Evolutionary conservation across 495 filamentous ascomycete species (phyloP), one percentile per base, ranked within the genome.

Genomic region (Podospora conica): DNA sequence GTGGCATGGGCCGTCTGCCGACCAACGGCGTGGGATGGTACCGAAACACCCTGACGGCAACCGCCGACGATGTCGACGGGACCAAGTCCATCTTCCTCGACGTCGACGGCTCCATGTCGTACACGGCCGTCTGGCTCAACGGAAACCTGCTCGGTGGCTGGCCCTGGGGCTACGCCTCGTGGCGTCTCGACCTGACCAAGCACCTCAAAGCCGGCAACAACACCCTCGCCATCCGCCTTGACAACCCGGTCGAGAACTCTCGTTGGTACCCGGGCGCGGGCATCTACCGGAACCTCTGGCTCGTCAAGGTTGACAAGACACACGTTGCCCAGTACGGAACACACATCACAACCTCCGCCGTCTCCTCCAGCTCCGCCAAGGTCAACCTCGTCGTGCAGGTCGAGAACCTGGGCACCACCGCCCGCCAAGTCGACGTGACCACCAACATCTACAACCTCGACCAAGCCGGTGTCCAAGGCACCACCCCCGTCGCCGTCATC

Each of bases 1-100:
- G 81, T 10, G 78, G 80, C 11, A 87, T 83, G 78, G 88, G 85
- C 5, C 76, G 88, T 1, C 73, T 91, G 25, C 81, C 79, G n/a
- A 68, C 68, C 8, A 74, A 81, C 22, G 82, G 82, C 11, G 75
- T 82, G 15, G 80, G 80, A 9, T 84, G 80, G 80, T 84, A 83
- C 58, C 79, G 82, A n/a, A 74, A 74, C 25, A 81, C 73, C 0
- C 24, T 84, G 20, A 69, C 69, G 0, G 65, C 77, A 15, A 55
- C 60, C 7, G 15, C 65, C 2, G 65, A 62, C 2, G 79, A 81
- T 58, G 48, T 53, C 12, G 48, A 28, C 24, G 48, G 53, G 1
- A 73, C 63, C 18, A 80, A 80, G 64, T 71, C 73, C 0, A 62
- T 83, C 18, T 83, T 75, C 65, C 65, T 84, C 20, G 81, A 84